Percentiles rank a stretch among this genome's conserved stretches.
phyloP scores from a whole-genome alignment of 2,329 filamentous ascomycete genomes.

The Saccharata proteae region DNA sequence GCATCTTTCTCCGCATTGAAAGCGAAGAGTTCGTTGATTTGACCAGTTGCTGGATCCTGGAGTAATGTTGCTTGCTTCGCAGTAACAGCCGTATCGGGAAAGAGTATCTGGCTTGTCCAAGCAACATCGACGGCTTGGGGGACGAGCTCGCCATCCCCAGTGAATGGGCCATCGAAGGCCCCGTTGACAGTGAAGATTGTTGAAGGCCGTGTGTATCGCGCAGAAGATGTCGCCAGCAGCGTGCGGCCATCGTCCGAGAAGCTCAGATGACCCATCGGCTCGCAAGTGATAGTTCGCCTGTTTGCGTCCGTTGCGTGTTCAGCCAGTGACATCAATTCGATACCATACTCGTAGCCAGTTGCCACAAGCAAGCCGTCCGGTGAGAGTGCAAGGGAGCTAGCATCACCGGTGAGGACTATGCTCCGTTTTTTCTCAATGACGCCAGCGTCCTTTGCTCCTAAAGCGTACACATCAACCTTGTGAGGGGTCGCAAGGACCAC shows the following conservation, averaged over 20 bases:
- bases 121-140: conserved; percentile 23
- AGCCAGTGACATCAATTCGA: conserved; percentile 70
- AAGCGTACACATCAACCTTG: conserved; percentile 75
- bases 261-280: conserved; percentile 23
- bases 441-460: conserved; percentile 33
- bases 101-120: conserved; percentile 29
- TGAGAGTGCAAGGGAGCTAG: conserved; percentile 67
- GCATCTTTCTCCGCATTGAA: conserved; percentile 28
- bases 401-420: conserved; percentile 65
- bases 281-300: conserved; percentile 23
- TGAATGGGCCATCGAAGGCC: conserved; percentile 26
- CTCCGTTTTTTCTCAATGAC: conserved; percentile 58
- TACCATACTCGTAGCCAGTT: conserved; percentile 75
- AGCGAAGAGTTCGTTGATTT: conserved; percentile 28
- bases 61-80: conserved; percentile 27
- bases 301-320: conserved; percentile 38
- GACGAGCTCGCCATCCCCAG: conserved; percentile 27
- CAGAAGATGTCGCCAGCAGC: conserved; percentile 25
- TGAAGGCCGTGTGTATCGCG: conserved; percentile 22
- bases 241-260: conserved; percentile 29
- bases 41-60: conserved; percentile 24
- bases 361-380: conserved; percentile 73
- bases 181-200: conserved; percentile 27
- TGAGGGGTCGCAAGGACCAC: conserved; percentile 73
- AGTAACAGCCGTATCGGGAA: conserved; percentile 25